Base-by-base conservation (phyloP, 768 basidiomycete species). In the Zangia roseola region DNA sequence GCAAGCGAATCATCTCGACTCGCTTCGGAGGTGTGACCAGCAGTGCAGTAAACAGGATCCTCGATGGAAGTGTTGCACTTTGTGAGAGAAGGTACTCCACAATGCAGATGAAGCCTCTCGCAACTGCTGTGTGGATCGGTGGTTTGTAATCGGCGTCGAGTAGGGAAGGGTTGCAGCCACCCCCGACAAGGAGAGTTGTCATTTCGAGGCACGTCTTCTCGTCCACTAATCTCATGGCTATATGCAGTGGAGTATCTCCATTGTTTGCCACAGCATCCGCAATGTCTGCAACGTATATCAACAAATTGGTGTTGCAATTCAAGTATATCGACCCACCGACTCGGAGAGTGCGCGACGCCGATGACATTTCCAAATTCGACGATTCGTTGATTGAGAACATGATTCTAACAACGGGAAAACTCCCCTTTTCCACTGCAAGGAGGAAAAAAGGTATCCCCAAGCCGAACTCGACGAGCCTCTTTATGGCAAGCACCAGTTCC, bases 161-260 rank as follows among this genome's bases (percentile, higher is more conserved):
- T 2, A 23, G 10, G 6, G 12, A 44, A 12, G 33, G 43, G n/a
- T 35, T 9, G 16, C 23, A 24, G 6, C 43, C 33, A 24, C 23
- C 33, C 4, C 25, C 23, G 7, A 43, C 7, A 14, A 43, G 21
- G n/a, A n/a, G n/a, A n/a, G n/a, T n/a, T n/a, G n/a, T n/a, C n/a
- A n/a, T n/a, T n/a, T n/a, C n/a, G 5, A 55, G 43, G 24, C 52
- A 54, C 2, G 8, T 8, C 4, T 26, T 40, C n/a, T 55, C 54
- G 20, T 55, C 39, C 6, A 24, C 20, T 7, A 44, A 2, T 24
- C 7, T 36, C 37, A 53, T 35, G 1, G 40, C 45, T 3, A 54
- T 0, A 10, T 54, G 53, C 0, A 54, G 37, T 2, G 38, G 53
- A 9, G 53, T 54, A 19, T 55, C 52, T 5, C 53, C 53, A 14